phyloP scores from a whole-genome alignment of 208 protist genomes.

The Acanthamoeba castellanii region DNA sequence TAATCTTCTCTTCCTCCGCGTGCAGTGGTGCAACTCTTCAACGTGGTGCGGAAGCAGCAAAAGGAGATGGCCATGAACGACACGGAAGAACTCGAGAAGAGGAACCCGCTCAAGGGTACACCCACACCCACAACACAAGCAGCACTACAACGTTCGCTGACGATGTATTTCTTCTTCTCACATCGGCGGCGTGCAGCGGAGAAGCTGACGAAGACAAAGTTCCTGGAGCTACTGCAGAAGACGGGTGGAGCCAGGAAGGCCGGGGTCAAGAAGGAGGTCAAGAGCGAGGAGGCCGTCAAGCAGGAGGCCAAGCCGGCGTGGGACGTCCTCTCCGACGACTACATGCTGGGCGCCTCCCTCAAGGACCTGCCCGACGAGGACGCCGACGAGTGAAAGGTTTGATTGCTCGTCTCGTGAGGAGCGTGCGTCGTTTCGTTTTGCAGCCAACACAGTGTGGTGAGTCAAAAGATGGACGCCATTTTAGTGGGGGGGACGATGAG shows the following conservation, averaged over 20 bases:
- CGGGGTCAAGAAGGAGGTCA: not conserved
- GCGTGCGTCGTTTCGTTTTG: too few species aligned
- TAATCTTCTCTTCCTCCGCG: not conserved
- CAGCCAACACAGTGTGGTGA: too few species aligned
- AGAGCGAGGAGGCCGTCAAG: conserved; percentile 32
- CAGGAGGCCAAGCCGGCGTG: conserved; percentile 43
- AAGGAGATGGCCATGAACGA: not conserved
- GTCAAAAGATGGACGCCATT: too few species aligned
- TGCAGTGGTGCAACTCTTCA: conserved; percentile 70
- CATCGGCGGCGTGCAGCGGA: conserved; percentile 21
- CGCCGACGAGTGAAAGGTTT: not conserved
- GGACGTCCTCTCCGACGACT: conserved; percentile 75
- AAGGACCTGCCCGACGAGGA: conserved; percentile 61
- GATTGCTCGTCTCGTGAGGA: not conserved
- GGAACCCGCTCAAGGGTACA: conserved; percentile 20
- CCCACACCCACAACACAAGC: not conserved
- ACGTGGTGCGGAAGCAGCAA: conserved; percentile 59
- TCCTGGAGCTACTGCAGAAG: conserved; percentile 74
- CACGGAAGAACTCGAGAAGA: conserved; percentile 18
- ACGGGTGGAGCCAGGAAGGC: not conserved
- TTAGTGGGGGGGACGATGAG: not conserved
- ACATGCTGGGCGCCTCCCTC: conserved; percentile 68
- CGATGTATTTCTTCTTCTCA: not conserved
- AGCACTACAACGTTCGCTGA: not conserved
- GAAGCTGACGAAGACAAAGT: conserved; percentile 65